These are phyloP conservation scores for Blastobotrys malaysiensis DNA, from an alignment of 1,139 yeast species.

Conservation along the genomic window DNA sequence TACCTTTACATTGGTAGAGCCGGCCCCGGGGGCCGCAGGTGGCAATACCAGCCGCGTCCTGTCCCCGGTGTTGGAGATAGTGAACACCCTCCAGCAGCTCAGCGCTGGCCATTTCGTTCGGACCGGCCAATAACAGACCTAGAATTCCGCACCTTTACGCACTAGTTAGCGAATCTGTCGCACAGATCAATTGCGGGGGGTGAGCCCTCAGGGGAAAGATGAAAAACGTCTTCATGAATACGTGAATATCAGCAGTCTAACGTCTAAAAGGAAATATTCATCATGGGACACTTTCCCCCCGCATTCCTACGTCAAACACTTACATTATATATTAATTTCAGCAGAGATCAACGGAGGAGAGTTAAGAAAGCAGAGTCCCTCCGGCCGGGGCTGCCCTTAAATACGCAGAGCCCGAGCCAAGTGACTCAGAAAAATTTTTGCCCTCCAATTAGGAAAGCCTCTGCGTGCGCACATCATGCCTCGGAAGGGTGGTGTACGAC, in stretches of 20 bases:
- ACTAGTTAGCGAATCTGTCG: constrained; percentile 10
- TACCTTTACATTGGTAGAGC: constrained; percentile 95
- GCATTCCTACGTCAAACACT: not conserved
- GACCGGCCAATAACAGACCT: constrained; percentile 81
- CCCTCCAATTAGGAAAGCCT: not conserved
- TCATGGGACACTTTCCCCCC: constrained; percentile 6
- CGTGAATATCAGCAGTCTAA: constrained; percentile 48
- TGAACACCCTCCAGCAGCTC: constrained; percentile 91
- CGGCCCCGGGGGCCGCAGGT: constrained; percentile 95
- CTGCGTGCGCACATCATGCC: not conserved
- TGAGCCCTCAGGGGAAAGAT: constrained; percentile 26
- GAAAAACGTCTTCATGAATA: constrained; percentile 38
- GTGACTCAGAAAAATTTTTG: not conserved
- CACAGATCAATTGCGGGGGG: not conserved
- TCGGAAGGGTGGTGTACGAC: not conserved
- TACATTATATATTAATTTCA: not conserved
- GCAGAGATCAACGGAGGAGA: not conserved
- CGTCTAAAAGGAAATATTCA: constrained; percentile 36
- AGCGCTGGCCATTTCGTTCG: constrained; percentile 67
- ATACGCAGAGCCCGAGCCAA: not conserved
- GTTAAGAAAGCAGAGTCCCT: not conserved
- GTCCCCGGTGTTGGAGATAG: constrained; percentile 96
- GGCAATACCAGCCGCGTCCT: constrained; percentile 99
- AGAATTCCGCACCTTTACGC: constrained; percentile 92
- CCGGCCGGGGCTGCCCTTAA: not conserved